Conservation (phyloP, 768 basidiomycete species). For the Podaxis pistillaris region DNA sequence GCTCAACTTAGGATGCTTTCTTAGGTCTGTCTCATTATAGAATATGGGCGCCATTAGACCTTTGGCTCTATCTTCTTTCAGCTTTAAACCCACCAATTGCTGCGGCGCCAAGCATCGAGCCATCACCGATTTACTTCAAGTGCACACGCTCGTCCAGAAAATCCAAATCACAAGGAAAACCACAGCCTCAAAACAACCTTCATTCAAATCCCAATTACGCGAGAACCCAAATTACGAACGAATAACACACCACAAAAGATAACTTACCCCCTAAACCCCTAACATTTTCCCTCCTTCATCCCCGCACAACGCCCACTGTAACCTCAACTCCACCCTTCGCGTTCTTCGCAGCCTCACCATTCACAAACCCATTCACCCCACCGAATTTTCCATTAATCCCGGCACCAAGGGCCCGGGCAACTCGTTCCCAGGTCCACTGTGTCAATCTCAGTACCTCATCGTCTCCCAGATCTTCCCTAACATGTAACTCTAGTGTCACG, state of each 20-base stretch:
- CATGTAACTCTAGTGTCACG: slow-evolving; percentile 79
- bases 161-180: not conserved
- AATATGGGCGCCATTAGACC: too few relatives aligned
- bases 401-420: slow-evolving; percentile 49
- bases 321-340: slow-evolving; percentile 51
- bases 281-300: slow-evolving; percentile 27
- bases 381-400: slow-evolving; percentile 34
- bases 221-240: not conserved
- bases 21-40: too few relatives aligned
- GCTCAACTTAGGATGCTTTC: too few relatives aligned
- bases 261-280: not conserved
- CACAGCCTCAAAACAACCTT: not conserved
- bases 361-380: slow-evolving; percentile 68
- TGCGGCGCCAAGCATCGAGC: too few relatives aligned
- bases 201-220: not conserved
- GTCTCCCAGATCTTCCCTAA: slow-evolving; percentile 63
- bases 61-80: too few relatives aligned
- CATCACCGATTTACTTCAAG: too few relatives aligned
- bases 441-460: slow-evolving; percentile 71
- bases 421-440: slow-evolving; percentile 72
- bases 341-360: slow-evolving; percentile 52
- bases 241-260: not conserved
- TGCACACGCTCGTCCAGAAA: too few relatives aligned
- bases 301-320: slow-evolving; percentile 71
- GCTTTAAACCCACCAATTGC: too few relatives aligned